Conservation (phyloP, 2,329 filamentous ascomycete species). For the Sporothrix luriei region DNA sequence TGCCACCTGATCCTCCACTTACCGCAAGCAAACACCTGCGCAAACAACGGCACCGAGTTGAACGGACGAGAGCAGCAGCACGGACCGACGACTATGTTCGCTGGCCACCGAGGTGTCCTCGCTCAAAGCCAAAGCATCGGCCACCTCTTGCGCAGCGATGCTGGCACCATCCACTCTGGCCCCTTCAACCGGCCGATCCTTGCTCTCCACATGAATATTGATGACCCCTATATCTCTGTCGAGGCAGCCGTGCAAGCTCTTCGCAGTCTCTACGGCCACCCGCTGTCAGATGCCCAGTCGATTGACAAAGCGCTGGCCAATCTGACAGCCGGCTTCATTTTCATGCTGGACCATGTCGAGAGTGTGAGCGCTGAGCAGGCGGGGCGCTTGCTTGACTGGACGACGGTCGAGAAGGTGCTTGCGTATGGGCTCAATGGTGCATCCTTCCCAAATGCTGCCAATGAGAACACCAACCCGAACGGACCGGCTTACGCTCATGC, state of each 20-base stretch:
- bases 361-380: slow-evolving; percentile 30
- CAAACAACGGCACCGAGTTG: background rate
- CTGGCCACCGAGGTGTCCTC: slow-evolving; percentile 36
- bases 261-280: slow-evolving; percentile 36
- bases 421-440: slow-evolving; percentile 39
- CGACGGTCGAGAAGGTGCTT: slow-evolving; percentile 35
- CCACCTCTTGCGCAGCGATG: slow-evolving; percentile 29
- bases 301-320: slow-evolving; percentile 34
- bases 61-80: background rate
- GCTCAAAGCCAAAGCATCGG: slow-evolving; percentile 35
- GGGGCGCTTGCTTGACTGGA: slow-evolving; percentile 33
- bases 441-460: slow-evolving; percentile 37
- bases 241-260: slow-evolving; percentile 33
- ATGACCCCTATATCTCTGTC: slow-evolving; percentile 33
- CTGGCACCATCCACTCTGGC: slow-evolving; percentile 27
- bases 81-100: slow-evolving; percentile 27
- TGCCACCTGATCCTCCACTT: slow-evolving; percentile 35
- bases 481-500: slow-evolving; percentile 36
- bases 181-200: slow-evolving; percentile 32
- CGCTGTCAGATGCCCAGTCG: slow-evolving; percentile 27
- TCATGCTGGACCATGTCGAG: slow-evolving; percentile 35
- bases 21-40: background rate
- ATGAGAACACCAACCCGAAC: slow-evolving; percentile 36
- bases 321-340: slow-evolving; percentile 34
- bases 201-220: slow-evolving; percentile 25